Evolutionary conservation across 305 asterid genomes (phyloP), one percentile per base, ranked within the genome.

Genomic region (Coffea humblotiana): DNA sequence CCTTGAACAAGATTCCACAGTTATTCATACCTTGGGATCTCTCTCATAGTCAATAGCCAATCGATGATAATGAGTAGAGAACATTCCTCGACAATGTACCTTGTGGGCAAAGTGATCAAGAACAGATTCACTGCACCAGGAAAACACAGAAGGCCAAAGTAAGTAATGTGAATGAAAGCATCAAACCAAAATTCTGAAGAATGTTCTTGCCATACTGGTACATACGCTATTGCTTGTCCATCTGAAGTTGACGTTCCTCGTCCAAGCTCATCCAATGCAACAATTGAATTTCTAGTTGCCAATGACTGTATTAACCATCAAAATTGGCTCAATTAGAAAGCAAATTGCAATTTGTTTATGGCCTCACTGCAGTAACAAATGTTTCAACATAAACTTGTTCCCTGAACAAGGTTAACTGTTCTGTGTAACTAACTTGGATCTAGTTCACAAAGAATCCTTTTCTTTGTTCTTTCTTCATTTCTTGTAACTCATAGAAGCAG

Each of bases 161-260:
- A 74, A 66, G 80, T 47, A 23, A 14, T 19, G 5, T 43, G 21
- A 6, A 23, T 75, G 72, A 68, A 65, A n/a, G 29, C 8, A 13
- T 54, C 47, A 69, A 75, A 64, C 9, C 48, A 67, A 56, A 76
- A 72, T 16, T 74, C 56, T 37, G 9, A 71, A 71, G 61, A 65
- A 29, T 2, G n/a, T 56, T 49, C 79, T 29, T 12, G 54, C 43
- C 8, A 61, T 63, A 78, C 78, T 77, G 72, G 89, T 84, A 89
- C 97, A 23, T 89, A 94, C 99, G 99, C 99, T 81, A 96, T 92
- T 79, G 99, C 99, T 90, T 93, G 98, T 85, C 99, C 98, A 87
- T 96, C 99, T 70, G 98, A 96, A 35, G 99, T 96, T 83, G 99
- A 86, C 69, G 98, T 96, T 82, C 99, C 99, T 75, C 99, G 90